These are phyloP conservation scores for Blastosporella zonata DNA, from an alignment of 1,284 basidiomycete species.

Conservation along the genomic window DNA sequence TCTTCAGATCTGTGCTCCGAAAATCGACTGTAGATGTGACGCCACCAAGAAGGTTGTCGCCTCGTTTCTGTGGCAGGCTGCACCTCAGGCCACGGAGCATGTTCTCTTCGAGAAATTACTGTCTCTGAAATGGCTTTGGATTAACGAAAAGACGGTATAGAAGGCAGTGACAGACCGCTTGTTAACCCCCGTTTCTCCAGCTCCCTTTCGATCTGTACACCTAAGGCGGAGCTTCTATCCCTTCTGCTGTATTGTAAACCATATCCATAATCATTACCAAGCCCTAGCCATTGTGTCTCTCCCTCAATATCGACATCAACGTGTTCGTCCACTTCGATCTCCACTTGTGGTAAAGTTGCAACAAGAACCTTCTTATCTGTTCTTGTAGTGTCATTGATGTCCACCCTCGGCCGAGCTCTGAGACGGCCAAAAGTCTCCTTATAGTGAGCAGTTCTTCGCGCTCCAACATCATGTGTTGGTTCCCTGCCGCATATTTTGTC, in stretches of 20 bases:
- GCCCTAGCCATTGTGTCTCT: slow-evolving; percentile 51
- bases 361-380: slow-evolving; percentile 11
- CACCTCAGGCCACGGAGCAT: slow-evolving; percentile 17
- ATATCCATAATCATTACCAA: slow-evolving; percentile 46
- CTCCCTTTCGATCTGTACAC: slow-evolving; percentile 51
- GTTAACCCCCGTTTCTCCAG: slow-evolving; percentile 45
- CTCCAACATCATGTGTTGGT: slow-evolving; percentile 45
- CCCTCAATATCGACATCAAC: slow-evolving; percentile 39
- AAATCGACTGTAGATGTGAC: slow-evolving; percentile 47
- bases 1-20: slow-evolving; percentile 42
- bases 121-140: slow-evolving; percentile 5
- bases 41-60: slow-evolving; percentile 53
- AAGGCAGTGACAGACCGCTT: slow-evolving; percentile 24
- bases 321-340: slow-evolving; percentile 34
- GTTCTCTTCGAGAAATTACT: slow-evolving; percentile 12
- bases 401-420: slow-evolving; percentile 21
- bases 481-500: slow-evolving; percentile 46
- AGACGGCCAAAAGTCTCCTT: slow-evolving; percentile 48
- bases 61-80: slow-evolving; percentile 3
- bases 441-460: slow-evolving; percentile 46
- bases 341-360: slow-evolving; percentile 25
- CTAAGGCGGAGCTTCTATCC: slow-evolving; percentile 53
- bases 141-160: neutral
- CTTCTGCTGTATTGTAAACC: slow-evolving; percentile 33
- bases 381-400: slow-evolving; percentile 18